Conservation (phyloP, 208 protist genomes). For the Willaertia magna region DNA sequence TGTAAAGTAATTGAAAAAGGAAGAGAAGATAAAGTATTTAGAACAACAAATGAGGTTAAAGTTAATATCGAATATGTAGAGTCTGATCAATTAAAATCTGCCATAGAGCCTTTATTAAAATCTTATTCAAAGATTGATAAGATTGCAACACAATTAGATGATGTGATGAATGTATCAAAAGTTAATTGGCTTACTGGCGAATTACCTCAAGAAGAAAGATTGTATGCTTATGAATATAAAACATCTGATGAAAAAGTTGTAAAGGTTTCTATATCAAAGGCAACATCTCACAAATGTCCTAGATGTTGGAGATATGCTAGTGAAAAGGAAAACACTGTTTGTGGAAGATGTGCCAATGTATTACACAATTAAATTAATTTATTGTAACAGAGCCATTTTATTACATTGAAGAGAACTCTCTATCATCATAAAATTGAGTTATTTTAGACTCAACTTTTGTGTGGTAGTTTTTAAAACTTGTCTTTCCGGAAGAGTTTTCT, state of each 20-base stretch:
- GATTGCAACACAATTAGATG: not conserved
- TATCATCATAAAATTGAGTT: too few species aligned
- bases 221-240: not conserved
- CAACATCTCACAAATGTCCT: not conserved
- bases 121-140: not conserved
- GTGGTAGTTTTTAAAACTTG: too few species aligned
- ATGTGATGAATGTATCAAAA: not conserved
- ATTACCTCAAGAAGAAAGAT: not conserved
- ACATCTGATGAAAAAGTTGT: not conserved
- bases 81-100: not conserved
- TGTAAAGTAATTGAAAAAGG: not conserved
- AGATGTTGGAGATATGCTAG: not conserved
- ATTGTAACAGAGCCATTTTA: too few species aligned
- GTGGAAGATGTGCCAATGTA: not conserved
- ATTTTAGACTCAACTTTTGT: too few species aligned
- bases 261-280: not conserved
- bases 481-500: too few species aligned
- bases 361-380: too few species aligned
- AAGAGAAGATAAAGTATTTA: not conserved
- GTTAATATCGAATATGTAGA: not conserved
- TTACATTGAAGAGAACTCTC: too few species aligned
- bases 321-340: not conserved
- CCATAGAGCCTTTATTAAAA: not conserved
- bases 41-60: not conserved
- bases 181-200: not conserved